Percentiles rank a stretch among this genome's conserved stretches.
These are phyloP conservation scores for Phytophthora rubi DNA, from an alignment of 352 stramenopile genomes.

Conservation along the genomic window DNA sequence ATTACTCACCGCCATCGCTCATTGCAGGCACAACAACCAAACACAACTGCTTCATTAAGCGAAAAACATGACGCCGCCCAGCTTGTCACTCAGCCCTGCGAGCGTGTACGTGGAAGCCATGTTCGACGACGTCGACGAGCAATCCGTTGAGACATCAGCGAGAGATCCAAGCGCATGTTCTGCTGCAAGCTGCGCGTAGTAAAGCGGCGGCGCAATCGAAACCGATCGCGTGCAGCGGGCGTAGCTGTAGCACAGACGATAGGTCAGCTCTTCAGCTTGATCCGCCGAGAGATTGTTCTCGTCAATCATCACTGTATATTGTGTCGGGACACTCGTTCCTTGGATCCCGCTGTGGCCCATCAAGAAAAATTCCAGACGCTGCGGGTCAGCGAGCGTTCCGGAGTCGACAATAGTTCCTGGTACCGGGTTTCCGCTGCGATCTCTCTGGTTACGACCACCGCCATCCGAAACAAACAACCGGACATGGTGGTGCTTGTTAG, in stretches of 20 bases:
- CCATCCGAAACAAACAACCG: slow-evolving; percentile 45
- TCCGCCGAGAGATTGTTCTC: slow-evolving; percentile 55
- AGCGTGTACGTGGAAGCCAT: background rate
- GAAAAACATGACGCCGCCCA: background rate
- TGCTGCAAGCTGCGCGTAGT: background rate
- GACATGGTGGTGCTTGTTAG: slow-evolving; percentile 65
- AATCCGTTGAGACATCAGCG: background rate
- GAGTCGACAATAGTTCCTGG: background rate
- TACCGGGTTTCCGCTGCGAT: slow-evolving; percentile 40
- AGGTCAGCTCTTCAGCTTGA: slow-evolving; percentile 51
- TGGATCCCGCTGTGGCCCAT: background rate
- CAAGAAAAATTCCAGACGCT: background rate
- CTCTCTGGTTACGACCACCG: slow-evolving; percentile 21
- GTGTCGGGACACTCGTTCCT: slow-evolving; percentile 54
- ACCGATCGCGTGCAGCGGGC: slow-evolving; percentile 75
- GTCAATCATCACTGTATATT: slow-evolving; percentile 55
- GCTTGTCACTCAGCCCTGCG: background rate
- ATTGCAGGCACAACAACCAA: too few species aligned
- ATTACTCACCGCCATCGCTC: too few species aligned
- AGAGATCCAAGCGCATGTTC: background rate
- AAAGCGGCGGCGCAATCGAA: slow-evolving; percentile 68
- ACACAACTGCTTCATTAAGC: background rate
- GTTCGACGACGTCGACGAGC: background rate
- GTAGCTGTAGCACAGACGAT: slow-evolving; percentile 60
- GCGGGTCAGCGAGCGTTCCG: background rate